These are phyloP conservation scores for Scenedesmus sp. DNA, from an alignment of 163 green algal genomes.

Conservation along the genomic window DNA sequence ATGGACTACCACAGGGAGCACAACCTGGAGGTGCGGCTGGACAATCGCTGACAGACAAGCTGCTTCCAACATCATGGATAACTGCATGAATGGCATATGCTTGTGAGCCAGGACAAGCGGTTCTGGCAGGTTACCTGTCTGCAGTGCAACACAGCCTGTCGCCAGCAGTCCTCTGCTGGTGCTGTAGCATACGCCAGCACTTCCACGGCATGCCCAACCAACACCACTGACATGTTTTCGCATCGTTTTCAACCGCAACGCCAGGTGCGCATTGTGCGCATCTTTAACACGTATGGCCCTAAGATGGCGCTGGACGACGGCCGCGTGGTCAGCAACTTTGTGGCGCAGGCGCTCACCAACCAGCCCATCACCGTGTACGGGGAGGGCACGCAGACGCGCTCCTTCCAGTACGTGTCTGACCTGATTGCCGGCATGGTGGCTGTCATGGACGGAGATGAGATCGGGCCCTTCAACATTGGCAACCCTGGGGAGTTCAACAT, in stretches of 20 bases:
- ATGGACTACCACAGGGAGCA: constrained; percentile 99
- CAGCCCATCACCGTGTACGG: constrained; percentile 98
- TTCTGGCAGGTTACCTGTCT: too few relatives aligned
- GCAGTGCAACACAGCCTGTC: too few relatives aligned
- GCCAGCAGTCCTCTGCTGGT: too few relatives aligned
- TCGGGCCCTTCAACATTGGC: constrained; percentile 99
- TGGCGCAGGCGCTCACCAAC: constrained; percentile 90
- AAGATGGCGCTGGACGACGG: constrained; percentile 99
- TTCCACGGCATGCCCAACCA: too few relatives aligned
- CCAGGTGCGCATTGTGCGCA: constrained; percentile 97
- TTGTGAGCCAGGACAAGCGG: too few relatives aligned
- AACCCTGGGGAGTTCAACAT: constrained; percentile 99
- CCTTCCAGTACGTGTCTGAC: constrained; percentile 96
- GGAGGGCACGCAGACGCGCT: constrained; percentile 98
- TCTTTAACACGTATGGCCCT: constrained; percentile 99
- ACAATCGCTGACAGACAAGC: too few relatives aligned
- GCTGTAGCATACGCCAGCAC: too few relatives aligned
- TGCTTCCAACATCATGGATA: too few relatives aligned
- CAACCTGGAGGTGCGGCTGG: constrained; percentile 73
- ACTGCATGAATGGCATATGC: too few relatives aligned
- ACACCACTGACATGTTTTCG: too few relatives aligned
- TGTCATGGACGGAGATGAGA: constrained; percentile 97
- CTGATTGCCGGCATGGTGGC: constrained; percentile 91
- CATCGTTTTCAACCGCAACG: too few relatives aligned
- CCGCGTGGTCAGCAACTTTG: constrained; percentile 99